phyloP scores from a whole-genome alignment of 2,329 filamentous ascomycete genomes.

The Endoconidiophora polonica region DNA sequence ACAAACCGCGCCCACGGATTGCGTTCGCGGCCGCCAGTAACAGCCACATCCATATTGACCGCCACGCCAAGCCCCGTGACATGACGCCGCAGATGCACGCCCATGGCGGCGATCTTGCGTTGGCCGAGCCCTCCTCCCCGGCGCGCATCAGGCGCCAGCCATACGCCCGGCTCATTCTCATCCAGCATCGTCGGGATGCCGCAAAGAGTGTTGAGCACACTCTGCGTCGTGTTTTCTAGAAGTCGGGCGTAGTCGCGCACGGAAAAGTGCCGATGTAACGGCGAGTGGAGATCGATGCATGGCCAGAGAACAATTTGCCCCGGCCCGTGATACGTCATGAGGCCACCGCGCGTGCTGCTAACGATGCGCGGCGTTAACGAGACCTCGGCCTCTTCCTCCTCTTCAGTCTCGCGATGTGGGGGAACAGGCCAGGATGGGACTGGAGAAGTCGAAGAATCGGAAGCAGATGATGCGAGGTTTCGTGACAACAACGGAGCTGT shows the following conservation, averaged over 20 bases:
- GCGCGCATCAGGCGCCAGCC: conserved; percentile 30
- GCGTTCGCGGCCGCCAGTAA: conserved; percentile 20
- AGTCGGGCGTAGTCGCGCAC: conserved; percentile 63
- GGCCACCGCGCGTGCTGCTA: conserved; percentile 65
- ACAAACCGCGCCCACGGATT: conserved; percentile 57
- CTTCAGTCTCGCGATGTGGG: conserved; percentile 4
- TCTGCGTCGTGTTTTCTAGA: conserved; percentile 61
- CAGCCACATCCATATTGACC: conserved; percentile 54
- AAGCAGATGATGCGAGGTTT: not conserved
- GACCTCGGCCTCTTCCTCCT: not conserved
- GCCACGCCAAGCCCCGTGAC: conserved; percentile 74
- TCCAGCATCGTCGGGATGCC: conserved; percentile 40
- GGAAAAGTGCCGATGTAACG: conserved; percentile 38
- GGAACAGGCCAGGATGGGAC: conserved; percentile 14
- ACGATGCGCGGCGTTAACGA: conserved; percentile 41
- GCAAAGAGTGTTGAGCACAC: conserved; percentile 38
- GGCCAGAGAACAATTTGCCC: conserved; percentile 90
- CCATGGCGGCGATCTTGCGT: conserved; percentile 74
- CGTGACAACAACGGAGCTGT: conserved; percentile 21
- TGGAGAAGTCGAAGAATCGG: no score
- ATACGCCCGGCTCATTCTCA: conserved; percentile 73
- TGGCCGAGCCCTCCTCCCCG: conserved; percentile 16
- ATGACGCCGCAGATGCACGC: conserved; percentile 76
- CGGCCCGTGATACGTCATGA: conserved; percentile 89
- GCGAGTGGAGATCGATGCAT: conserved; percentile 58